Base-by-base conservation (phyloP, 192 early-diverging fungal genomes). In the Helicostylum pulchrum region DNA sequence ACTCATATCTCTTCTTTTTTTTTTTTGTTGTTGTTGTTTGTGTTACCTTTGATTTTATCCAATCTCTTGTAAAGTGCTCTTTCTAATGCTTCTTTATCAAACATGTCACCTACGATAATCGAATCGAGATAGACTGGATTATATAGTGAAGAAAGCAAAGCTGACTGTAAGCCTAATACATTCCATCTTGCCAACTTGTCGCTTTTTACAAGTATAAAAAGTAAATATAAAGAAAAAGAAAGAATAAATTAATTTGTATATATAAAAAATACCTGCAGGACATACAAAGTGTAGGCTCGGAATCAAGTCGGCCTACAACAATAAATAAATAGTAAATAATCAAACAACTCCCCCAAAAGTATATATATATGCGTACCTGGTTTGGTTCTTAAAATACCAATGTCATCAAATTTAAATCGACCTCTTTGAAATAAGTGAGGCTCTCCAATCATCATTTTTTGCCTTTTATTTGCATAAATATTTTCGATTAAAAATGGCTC, bases 141-240 rank as follows among this genome's bases (percentile, higher is more conserved):
- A 19, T 87, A 71, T 14, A 90, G 53, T n/a, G 74, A 62, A 0
- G 87, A 70, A 0, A 98, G 67, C 14, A 94, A 64, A 6, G 85
- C 80, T 0, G 92, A 92, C 46, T 85, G 83, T 1, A 95, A 67
- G 2, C 94, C 94, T 23, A 96, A 67, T 17, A 88, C 80, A 57
- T 83, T 89, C 95, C 95, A 98, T 32, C 83, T 84, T 0, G 92
- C 90, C 12, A 98, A 82, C 72, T 98, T 98, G 78, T 98, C 95
- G 68, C 90, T 93, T 68, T 9, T 39, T 19, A 30, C 7, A 17
- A 34, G 39, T 58, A 21, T 59, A 59, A 44, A 34, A 19, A 56
- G 6, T 32, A 21, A 21, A 20, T 20, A 17, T n/a, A 23, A 60
- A 26, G 6, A 48, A 53, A 42, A 49, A 52, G 21, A 48, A 42